Percentiles rank a stretch among this genome's conserved stretches.
These are phyloP conservation scores for Nakazawaea siamensis DNA, from an alignment of 805 yeast species.

Conservation along the genomic window DNA sequence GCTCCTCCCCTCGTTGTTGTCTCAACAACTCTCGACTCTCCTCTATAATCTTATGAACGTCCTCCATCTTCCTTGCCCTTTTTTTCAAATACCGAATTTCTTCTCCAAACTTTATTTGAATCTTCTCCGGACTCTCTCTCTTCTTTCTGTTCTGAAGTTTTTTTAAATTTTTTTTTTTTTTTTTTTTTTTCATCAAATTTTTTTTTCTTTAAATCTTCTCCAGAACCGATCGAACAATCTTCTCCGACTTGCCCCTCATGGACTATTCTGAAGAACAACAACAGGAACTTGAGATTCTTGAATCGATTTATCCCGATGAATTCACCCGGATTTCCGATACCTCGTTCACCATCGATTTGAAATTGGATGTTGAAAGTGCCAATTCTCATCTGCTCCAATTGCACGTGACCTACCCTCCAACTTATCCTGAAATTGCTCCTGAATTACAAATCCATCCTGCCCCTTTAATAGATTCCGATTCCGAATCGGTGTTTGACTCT, in stretches of 20 bases:
- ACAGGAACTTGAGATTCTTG: conserved; percentile 85
- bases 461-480: conserved; percentile 21
- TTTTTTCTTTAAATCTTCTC: too few species aligned
- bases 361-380: conserved; percentile 60
- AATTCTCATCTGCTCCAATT: conserved; percentile 48
- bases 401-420: conserved; percentile 63
- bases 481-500: conserved; percentile 19
- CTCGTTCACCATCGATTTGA: conserved; percentile 48
- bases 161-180: not conserved
- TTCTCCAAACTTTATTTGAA: too few species aligned
- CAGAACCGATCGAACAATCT: not conserved
- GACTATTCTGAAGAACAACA: conserved; percentile 75
- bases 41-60: conserved; percentile 15
- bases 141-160: too few species aligned
- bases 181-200: not conserved
- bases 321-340: conserved; percentile 36
- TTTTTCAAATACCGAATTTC: too few species aligned
- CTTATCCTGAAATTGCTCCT: conserved; percentile 79
- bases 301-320: conserved; percentile 93
- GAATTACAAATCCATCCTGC: conserved; percentile 32
- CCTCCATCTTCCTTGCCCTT: conserved; percentile 3
- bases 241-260: too few species aligned
- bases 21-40: conserved; percentile 36
- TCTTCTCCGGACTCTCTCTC: too few species aligned
- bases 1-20: conserved; percentile 43